Conservation (phyloP, 225 moss, liverwort and hornwort genomes). For the Pleurozium schreberi region DNA sequence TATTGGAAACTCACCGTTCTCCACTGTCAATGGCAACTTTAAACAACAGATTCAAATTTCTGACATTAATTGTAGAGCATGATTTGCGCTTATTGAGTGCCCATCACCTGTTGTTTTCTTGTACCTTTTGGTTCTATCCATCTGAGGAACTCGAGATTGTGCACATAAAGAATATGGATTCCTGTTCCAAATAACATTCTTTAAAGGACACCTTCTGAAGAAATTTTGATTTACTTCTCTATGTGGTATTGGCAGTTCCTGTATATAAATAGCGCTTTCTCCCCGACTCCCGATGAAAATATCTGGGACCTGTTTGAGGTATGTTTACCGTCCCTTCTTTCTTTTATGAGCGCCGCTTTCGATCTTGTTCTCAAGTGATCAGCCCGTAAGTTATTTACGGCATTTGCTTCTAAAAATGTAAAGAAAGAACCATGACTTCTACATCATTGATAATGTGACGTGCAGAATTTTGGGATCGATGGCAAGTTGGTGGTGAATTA, state of each 20-base stretch:
- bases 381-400: neutral
- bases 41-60: neutral
- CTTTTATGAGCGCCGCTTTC: neutral
- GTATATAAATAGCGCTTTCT: constrained; percentile 87
- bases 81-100: neutral
- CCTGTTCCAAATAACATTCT: neutral
- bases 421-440: neutral
- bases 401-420: neutral
- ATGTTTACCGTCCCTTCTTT: neutral
- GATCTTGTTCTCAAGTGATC: neutral
- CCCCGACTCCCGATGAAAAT: constrained; percentile 85
- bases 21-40: neutral
- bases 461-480: constrained; percentile 91
- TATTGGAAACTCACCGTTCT: neutral
- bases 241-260: constrained; percentile 47
- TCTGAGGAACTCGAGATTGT: neutral
- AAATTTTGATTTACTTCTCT: neutral
- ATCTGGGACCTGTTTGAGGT: constrained; percentile 84
- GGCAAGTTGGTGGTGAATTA: constrained; percentile 91
- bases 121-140: neutral
- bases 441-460: neutral
- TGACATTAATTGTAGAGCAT: neutral
- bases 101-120: neutral
- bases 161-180: neutral
- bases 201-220: neutral